These are phyloP conservation scores for Toxoplasma gondii DNA, from an alignment of 169 alveolate species.

Conservation along the genomic window DNA sequence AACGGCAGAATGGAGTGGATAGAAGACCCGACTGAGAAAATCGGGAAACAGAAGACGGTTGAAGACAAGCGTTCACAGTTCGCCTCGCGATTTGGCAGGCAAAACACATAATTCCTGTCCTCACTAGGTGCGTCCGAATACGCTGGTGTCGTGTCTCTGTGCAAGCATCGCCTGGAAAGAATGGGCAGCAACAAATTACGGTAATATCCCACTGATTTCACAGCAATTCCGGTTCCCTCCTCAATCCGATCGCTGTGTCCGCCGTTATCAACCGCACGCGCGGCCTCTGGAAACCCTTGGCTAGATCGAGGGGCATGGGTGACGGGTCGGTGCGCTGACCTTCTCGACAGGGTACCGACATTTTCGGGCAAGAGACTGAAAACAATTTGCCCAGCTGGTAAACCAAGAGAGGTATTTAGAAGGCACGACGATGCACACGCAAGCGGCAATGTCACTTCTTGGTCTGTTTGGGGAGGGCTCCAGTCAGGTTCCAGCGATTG, in stretches of 20 bases:
- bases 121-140: not conserved
- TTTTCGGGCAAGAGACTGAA: not conserved
- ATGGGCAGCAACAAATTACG: not conserved
- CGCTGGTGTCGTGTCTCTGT: not conserved
- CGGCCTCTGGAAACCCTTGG: not conserved
- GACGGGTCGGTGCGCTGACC: not conserved
- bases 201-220: not conserved
- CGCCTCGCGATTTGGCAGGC: not conserved
- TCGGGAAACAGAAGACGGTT: conserved; percentile 6
- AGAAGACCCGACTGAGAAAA: not conserved
- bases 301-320: not conserved
- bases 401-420: not conserved
- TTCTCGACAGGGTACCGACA: not conserved
- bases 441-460: not conserved
- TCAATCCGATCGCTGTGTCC: not conserved
- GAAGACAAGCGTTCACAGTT: not conserved
- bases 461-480: not conserved
- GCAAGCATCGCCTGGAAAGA: not conserved
- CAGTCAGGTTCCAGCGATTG: too few species aligned
- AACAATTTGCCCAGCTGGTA: not conserved
- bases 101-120: not conserved
- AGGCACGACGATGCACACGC: not conserved
- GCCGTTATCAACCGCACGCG: not conserved
- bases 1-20: not conserved
- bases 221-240: not conserved